phyloP scores from a whole-genome alignment of 495 filamentous ascomycete species.

The Lophiostoma macrostomum region DNA sequence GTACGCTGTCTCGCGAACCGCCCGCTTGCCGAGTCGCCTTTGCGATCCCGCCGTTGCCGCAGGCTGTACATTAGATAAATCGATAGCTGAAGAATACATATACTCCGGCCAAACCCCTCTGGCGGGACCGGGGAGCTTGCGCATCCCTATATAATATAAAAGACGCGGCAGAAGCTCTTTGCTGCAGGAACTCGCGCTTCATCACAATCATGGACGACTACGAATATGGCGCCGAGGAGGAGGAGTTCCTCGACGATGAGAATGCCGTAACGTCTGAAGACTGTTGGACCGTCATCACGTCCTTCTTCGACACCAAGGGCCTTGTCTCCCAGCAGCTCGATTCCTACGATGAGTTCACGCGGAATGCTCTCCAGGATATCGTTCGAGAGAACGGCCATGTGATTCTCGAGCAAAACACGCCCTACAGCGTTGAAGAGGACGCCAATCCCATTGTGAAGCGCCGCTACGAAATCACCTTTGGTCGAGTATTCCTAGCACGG shows the following conservation, averaged over 20 bases:
- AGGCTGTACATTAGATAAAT: too few species aligned
- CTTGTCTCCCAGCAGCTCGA: constrained; percentile 96
- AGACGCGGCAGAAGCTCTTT: too few species aligned
- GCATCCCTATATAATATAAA: too few species aligned
- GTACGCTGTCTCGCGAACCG: too few species aligned
- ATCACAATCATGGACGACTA: constrained; percentile 26
- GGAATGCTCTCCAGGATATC: constrained; percentile 86
- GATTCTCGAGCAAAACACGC: constrained; percentile 82
- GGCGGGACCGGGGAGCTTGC: too few species aligned
- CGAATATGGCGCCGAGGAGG: constrained; percentile 31
- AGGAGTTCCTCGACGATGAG: constrained; percentile 66
- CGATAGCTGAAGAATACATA: too few species aligned
- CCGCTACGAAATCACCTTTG: constrained; percentile 91
- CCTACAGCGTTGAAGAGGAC: constrained; percentile 61
- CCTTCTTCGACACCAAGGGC: constrained; percentile 93
- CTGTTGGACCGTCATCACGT: constrained; percentile 93
- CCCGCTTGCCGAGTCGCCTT: too few species aligned
- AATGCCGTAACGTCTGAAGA: constrained; percentile 84
- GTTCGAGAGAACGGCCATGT: constrained; percentile 84
- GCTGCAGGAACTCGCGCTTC: too few species aligned
- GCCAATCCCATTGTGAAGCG: constrained; percentile 70
- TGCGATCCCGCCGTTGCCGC: too few species aligned
- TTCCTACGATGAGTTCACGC: constrained; percentile 95
- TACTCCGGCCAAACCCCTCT: too few species aligned
- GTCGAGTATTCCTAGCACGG: constrained; percentile 73